phyloP scores from a whole-genome alignment of 164 flowering plant species.

The Berberis vulgaris region DNA sequence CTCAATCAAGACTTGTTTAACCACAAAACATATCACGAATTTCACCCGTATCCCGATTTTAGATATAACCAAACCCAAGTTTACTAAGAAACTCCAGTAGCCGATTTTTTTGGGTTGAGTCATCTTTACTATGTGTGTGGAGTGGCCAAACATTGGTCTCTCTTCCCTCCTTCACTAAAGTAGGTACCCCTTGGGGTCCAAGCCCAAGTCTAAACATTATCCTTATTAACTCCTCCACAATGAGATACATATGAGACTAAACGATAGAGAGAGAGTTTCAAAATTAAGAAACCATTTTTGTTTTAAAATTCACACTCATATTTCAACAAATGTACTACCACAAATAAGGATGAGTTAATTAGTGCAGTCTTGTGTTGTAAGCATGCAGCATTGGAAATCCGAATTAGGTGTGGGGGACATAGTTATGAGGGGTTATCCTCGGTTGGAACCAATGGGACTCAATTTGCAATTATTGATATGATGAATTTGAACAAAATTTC shows the following conservation, averaged over 20 bases:
- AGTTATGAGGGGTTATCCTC: constrained; percentile 16
- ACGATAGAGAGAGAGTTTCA: too few species aligned
- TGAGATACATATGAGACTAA: too few species aligned
- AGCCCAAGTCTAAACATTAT: too few species aligned
- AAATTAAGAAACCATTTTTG: too few species aligned
- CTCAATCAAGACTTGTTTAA: constrained; percentile 12
- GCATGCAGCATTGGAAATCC: constrained; percentile 12
- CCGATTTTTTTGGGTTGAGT: constrained; percentile 16
- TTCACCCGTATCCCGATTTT: constrained; percentile 8
- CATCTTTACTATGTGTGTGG: neutral
- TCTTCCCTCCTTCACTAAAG: too few species aligned
- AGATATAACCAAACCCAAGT: constrained; percentile 1
- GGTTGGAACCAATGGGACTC: constrained; percentile 1
- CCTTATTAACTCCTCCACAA: too few species aligned
- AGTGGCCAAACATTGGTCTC: too few species aligned
- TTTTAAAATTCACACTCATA: constrained; percentile 2
- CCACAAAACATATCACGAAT: constrained; percentile 11
- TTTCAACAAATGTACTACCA: constrained; percentile 17
- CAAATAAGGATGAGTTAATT: constrained; percentile 13
- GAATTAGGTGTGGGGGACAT: constrained; percentile 23
- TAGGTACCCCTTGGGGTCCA: too few species aligned
- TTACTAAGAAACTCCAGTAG: constrained; percentile 19
- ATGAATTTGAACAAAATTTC: constrained; percentile 20
- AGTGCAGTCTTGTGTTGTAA: constrained; percentile 15
- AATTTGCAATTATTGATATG: constrained; percentile 21